Percentiles rank a stretch among this genome's conserved stretches.
These are phyloP conservation scores for Aspergillus clavatus DNA, from an alignment of 2,329 filamentous ascomycete species.

Conservation along the genomic window DNA sequence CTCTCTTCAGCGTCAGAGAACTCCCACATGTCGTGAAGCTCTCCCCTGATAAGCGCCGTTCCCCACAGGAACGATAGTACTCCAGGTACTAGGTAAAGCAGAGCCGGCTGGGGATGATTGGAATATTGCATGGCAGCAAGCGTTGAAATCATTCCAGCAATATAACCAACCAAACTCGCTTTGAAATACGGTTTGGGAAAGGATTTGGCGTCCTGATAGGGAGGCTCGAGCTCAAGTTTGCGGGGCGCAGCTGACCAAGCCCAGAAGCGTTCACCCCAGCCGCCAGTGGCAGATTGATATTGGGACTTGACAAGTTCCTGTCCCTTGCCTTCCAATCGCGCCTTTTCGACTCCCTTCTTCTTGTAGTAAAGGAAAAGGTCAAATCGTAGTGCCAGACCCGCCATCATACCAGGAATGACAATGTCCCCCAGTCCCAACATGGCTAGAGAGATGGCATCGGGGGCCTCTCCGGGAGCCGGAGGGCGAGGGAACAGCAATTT, in stretches of 20 bases:
- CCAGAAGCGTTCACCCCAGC: slow-evolving; percentile 85
- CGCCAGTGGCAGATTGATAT: slow-evolving; percentile 57
- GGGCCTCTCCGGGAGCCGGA: slow-evolving; percentile 41
- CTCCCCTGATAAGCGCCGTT: slow-evolving; percentile 66
- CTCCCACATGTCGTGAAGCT: slow-evolving; percentile 69
- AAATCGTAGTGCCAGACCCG: slow-evolving; percentile 82
- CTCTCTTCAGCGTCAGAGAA: slow-evolving; percentile 65
- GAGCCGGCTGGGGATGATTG: slow-evolving; percentile 78
- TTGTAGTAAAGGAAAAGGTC: slow-evolving; percentile 83
- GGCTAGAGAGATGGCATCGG: slow-evolving; percentile 45
- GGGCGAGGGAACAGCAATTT: slow-evolving; percentile 81
- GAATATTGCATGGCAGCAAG: slow-evolving; percentile 71
- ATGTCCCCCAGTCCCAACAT: slow-evolving; percentile 96
- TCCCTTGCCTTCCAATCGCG: slow-evolving; percentile 17
- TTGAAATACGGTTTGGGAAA: slow-evolving; percentile 87
- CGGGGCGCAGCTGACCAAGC: slow-evolving; percentile 38
- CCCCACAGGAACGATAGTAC: slow-evolving; percentile 71
- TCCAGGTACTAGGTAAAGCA: slow-evolving; percentile 86
- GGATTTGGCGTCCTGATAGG: slow-evolving; percentile 35
- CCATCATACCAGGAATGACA: slow-evolving; percentile 84
- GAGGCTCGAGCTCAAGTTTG: slow-evolving; percentile 28
- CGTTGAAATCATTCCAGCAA: slow-evolving; percentile 71
- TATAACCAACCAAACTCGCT: slow-evolving; percentile 70
- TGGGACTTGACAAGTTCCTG: slow-evolving; percentile 27
- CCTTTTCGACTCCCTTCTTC: slow-evolving; percentile 51